Evolutionary conservation across 2,329 filamentous ascomycete genomes (phyloP).

Genomic region (Lithohypha guttulata): DNA sequence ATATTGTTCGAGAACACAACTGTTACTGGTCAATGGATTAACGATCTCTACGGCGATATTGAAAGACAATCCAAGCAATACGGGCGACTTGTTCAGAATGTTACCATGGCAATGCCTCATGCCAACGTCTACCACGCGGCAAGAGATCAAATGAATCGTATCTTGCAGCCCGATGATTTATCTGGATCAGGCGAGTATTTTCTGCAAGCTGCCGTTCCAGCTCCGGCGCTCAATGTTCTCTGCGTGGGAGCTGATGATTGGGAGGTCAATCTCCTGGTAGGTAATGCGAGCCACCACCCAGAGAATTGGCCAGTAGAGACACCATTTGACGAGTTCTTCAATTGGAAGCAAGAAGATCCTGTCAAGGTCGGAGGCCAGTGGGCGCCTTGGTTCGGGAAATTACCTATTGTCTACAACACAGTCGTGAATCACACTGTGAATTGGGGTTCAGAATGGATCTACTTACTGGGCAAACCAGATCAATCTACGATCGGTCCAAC

Average conservation of each 20-base stretch:
- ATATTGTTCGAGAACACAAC: conserved; percentile 64
- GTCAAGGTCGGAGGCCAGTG: conserved; percentile 26
- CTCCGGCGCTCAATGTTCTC: conserved; percentile 60
- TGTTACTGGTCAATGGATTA: conserved; percentile 58
- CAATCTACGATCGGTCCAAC: conserved; percentile 21
- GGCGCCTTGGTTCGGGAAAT: conserved; percentile 44
- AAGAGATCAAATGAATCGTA: conserved; percentile 48
- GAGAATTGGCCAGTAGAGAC: conserved; percentile 42
- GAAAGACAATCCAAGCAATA: conserved; percentile 39
- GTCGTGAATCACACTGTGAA: conserved; percentile 44
- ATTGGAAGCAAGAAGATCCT: conserved; percentile 46
- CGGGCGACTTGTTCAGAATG: conserved; percentile 58
- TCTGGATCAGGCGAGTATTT: conserved; percentile 58
- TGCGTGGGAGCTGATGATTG: conserved; percentile 54
- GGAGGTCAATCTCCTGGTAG: conserved; percentile 56
- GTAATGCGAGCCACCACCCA: conserved; percentile 26
- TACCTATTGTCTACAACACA: conserved; percentile 56
- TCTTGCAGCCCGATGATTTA: conserved; percentile 58
- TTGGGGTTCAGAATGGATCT: conserved; percentile 45
- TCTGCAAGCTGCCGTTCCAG: conserved; percentile 57
- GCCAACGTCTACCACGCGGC: conserved; percentile 57
- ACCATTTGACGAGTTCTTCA: conserved; percentile 57
- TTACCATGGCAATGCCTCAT: conserved; percentile 69
- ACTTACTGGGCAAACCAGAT: conserved; percentile 49
- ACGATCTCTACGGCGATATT: conserved; percentile 42